phyloP scores from a whole-genome alignment of 305 asterid genomes.

The Andrographis paniculata region DNA sequence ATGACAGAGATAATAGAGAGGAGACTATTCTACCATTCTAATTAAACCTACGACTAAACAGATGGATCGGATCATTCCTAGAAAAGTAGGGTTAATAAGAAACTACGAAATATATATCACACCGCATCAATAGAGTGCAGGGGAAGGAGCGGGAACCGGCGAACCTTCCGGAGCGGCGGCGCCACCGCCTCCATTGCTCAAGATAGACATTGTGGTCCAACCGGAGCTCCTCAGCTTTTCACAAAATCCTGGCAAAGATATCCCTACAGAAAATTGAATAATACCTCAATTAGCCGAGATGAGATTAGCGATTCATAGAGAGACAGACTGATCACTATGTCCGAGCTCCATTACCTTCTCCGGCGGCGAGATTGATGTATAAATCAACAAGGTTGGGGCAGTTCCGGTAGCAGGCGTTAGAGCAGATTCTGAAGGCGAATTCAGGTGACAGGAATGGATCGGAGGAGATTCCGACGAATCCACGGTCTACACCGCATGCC shows the following conservation, averaged over 20 bases:
- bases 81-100: no score
- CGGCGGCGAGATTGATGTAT: constrained; percentile 66
- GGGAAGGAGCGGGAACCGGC: constrained; percentile 35
- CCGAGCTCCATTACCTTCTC: constrained; percentile 48
- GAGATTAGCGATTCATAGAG: no score
- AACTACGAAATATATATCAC: no score
- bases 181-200: constrained; percentile 37
- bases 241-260: constrained; percentile 46
- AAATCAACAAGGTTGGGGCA: constrained; percentile 68
- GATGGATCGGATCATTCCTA: no score
- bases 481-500: constrained; percentile 58
- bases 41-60: no score
- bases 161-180: constrained; percentile 23
- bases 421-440: constrained; percentile 49
- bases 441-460: constrained; percentile 45
- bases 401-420: constrained; percentile 49
- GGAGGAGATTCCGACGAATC: constrained; percentile 57
- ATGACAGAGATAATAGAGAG: no score
- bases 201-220: constrained; percentile 45
- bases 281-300: no score
- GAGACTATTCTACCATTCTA: no score
- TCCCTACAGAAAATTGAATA: constrained; percentile 23
- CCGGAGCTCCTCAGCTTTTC: constrained; percentile 39
- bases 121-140: constrained; percentile 18
- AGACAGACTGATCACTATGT: no score